phyloP scores from a whole-genome alignment of 495 filamentous ascomycete species.

The Trichoderma virens region DNA sequence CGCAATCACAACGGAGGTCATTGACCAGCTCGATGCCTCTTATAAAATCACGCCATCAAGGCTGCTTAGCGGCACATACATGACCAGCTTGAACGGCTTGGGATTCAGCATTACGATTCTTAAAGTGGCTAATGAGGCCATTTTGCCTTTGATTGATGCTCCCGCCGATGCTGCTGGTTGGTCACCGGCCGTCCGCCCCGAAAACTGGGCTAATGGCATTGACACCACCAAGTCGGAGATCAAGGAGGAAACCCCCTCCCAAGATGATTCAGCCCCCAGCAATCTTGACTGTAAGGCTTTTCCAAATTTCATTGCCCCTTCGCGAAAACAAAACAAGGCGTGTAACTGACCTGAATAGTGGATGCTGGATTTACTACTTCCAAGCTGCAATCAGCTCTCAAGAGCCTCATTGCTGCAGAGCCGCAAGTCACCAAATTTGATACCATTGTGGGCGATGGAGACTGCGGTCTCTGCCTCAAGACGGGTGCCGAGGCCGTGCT shows the following conservation, averaged over 20 bases:
- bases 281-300: not conserved
- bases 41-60: constrained; percentile 69
- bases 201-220: not conserved
- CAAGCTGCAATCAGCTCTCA: constrained; percentile 56
- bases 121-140: constrained; percentile 68
- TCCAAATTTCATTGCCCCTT: not conserved
- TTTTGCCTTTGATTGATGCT: constrained; percentile 80
- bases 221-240: constrained; percentile 44
- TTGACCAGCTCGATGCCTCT: constrained; percentile 60
- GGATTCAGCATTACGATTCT: constrained; percentile 87
- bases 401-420: constrained; percentile 67
- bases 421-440: constrained; percentile 81
- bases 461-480: constrained; percentile 86
- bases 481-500: constrained; percentile 71
- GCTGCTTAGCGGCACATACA: constrained; percentile 55
- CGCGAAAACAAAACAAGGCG: constrained; percentile 31
- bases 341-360: constrained; percentile 51
- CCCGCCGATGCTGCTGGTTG: constrained; percentile 80
- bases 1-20: constrained; percentile 77
- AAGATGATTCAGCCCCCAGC: constrained; percentile 28
- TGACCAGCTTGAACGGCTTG: constrained; percentile 87
- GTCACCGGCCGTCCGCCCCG: constrained; percentile 30
- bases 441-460: constrained; percentile 88
- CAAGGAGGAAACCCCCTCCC: constrained; percentile 29
- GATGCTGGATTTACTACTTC: constrained; percentile 51